A percentile compares a stretch with the other conserved stretches of the same genome.
These are phyloP conservation scores for Colletotrichum musae DNA, from an alignment of 2,329 filamentous ascomycete genomes.

Conservation along the genomic window DNA sequence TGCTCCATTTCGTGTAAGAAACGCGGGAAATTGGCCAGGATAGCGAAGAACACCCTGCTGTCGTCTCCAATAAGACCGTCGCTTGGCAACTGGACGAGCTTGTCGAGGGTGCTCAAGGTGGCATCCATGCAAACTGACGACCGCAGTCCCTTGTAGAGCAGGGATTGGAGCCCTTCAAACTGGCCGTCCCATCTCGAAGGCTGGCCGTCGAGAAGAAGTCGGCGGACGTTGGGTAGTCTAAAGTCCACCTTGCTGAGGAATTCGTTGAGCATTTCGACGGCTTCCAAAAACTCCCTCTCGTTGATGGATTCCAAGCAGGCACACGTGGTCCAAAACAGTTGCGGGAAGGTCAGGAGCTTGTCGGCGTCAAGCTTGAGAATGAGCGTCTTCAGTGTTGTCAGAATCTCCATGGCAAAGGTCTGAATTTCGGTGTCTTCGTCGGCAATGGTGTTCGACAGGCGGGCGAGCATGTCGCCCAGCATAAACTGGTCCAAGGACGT, in stretches of 20 bases:
- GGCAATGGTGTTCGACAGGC: constrained; percentile 96
- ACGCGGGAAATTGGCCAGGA: constrained; percentile 92
- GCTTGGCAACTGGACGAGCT: constrained; percentile 82
- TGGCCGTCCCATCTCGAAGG: constrained; percentile 89
- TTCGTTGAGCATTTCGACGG: constrained; percentile 90
- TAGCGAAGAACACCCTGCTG: constrained; percentile 84
- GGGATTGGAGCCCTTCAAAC: constrained; percentile 87
- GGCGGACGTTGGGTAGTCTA: constrained; percentile 76
- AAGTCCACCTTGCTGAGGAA: constrained; percentile 89
- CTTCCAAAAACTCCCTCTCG: constrained; percentile 93
- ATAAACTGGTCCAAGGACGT: constrained; percentile 92
- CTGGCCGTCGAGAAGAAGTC: constrained; percentile 81
- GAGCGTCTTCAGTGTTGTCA: constrained; percentile 93
- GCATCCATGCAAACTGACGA: constrained; percentile 87
- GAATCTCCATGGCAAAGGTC: constrained; percentile 97
- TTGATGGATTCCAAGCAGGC: constrained; percentile 98
- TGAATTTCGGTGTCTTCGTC: constrained; percentile 96
- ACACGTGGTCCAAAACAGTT: constrained; percentile 98
- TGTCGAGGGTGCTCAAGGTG: constrained; percentile 83
- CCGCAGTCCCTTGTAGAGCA: constrained; percentile 92
- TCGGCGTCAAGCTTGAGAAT: constrained; percentile 86
- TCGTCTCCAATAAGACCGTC: constrained; percentile 87
- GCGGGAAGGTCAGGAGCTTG: constrained; percentile 89
- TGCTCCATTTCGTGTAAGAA: constrained; percentile 86
- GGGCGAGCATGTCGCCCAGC: constrained; percentile 96